Evolutionary conservation across 805 yeast species (phyloP).

Genomic region (Saturnispora halmiae): DNA sequence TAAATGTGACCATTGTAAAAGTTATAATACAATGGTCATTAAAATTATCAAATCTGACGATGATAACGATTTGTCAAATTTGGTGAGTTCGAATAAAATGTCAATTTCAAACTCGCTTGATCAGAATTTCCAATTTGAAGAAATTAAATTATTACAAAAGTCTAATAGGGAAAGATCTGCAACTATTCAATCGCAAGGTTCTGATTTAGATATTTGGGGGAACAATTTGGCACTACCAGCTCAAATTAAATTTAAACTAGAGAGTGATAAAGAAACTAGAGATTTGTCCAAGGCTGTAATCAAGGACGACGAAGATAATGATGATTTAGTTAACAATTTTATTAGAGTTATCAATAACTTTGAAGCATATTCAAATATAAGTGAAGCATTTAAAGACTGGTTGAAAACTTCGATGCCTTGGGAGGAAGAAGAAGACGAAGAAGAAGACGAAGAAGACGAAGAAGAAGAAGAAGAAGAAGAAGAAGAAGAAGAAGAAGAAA

Average conservation of each 20-base stretch:
- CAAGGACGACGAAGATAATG: slow-evolving; percentile 21
- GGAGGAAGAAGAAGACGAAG: slow-evolving; percentile 4
- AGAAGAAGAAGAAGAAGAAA: background rate
- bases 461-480: background rate
- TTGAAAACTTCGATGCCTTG: slow-evolving; percentile 15
- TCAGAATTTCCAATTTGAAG: slow-evolving; percentile 28
- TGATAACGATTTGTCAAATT: slow-evolving; percentile 8
- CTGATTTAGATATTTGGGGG: slow-evolving; percentile 7
- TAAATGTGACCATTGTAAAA: slow-evolving; percentile 77
- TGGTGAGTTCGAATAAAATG: slow-evolving; percentile 16
- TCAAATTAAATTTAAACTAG: background rate
- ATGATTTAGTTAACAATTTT: slow-evolving; percentile 26
- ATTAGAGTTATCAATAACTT: slow-evolving; percentile 28
- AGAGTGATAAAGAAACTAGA: no score
- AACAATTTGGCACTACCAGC: background rate
- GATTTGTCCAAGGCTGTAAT: no score
- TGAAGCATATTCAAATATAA: slow-evolving; percentile 27
- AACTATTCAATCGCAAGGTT: slow-evolving; percentile 5
- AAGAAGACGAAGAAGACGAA: background rate
- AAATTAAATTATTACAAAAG: slow-evolving; percentile 10
- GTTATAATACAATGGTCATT: slow-evolving; percentile 77
- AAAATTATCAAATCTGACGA: slow-evolving; percentile 58
- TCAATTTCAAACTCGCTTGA: slow-evolving; percentile 23
- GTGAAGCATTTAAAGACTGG: slow-evolving; percentile 33
- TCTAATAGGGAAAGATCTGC: background rate